A percentile compares a stretch with the other conserved stretches of the same genome.
Evolutionary conservation across 208 protist genomes (phyloP).

Genomic region (Acanthamoeba triangularis): DNA sequence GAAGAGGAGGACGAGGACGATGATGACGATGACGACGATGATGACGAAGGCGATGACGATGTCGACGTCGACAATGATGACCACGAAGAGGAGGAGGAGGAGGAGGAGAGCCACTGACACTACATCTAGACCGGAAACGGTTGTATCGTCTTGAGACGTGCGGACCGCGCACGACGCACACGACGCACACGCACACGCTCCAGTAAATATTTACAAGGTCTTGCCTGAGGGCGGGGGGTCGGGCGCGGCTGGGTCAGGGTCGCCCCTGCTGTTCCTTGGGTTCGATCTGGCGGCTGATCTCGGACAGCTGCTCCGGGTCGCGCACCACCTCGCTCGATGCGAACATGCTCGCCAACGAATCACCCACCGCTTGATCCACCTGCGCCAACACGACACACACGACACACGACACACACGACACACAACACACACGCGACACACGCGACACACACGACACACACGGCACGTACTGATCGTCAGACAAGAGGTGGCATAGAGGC

Average conservation of each 20-base stretch:
- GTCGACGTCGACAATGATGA: background rate
- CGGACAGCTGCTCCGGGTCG: background rate
- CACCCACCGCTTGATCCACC: background rate
- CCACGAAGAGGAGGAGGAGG: background rate
- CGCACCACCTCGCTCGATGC: background rate
- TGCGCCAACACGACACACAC: background rate
- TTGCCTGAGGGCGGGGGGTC: too few species aligned
- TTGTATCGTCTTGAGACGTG: too few species aligned
- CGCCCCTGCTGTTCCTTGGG: background rate
- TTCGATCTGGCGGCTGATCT: conserved; percentile 3
- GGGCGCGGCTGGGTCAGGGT: too few species aligned
- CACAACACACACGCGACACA: background rate
- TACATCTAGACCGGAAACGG: too few species aligned
- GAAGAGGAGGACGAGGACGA: background rate
- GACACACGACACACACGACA: too few species aligned
- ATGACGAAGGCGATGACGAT: background rate
- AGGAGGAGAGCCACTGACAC: background rate
- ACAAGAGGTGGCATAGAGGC: background rate
- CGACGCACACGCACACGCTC: too few species aligned
- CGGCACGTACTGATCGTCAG: background rate
- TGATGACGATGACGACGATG: background rate
- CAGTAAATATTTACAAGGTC: too few species aligned
- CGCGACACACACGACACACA: too few species aligned
- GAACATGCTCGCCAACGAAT: background rate
- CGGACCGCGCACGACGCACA: too few species aligned